Conservation (phyloP, 169 alveolate species). For the Sarcocystis neurona region DNA sequence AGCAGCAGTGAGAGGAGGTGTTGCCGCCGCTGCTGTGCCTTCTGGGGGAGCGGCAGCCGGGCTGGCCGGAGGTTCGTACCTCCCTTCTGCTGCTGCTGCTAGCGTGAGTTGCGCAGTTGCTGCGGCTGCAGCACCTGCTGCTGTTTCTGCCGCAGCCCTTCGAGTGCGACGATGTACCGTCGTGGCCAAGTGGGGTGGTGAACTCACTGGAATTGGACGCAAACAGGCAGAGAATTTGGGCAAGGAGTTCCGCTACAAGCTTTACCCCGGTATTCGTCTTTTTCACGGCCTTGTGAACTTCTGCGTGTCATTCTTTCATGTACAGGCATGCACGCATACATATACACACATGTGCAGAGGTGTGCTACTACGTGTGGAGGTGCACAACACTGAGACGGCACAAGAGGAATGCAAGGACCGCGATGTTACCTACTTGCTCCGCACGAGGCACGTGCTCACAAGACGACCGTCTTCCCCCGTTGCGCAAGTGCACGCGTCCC, state of each 20-base stretch:
- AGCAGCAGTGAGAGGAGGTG: no score
- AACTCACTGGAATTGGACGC: slow-evolving; percentile 93
- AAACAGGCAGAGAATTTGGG: slow-evolving; percentile 93
- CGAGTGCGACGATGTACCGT: slow-evolving; percentile 77
- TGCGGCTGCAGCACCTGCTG: slow-evolving; percentile 49
- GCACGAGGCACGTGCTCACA: background rate
- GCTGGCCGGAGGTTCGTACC: background rate
- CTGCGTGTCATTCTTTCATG: background rate
- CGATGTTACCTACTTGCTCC: background rate
- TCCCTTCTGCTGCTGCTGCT: background rate
- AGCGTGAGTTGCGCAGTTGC: slow-evolving; percentile 32
- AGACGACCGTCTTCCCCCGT: no score
- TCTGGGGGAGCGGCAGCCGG: slow-evolving; percentile 1
- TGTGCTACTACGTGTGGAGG: no score
- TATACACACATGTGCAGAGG: no score
- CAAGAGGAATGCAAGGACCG: background rate
- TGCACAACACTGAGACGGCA: no score
- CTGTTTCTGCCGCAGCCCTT: slow-evolving; percentile 12
- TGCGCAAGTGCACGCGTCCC: no score
- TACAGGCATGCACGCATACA: slow-evolving; percentile 13
- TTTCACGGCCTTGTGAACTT: background rate
- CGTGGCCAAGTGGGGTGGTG: slow-evolving; percentile 99
- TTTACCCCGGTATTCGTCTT: slow-evolving; percentile 91
- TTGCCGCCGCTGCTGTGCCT: background rate
- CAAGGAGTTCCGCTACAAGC: slow-evolving; percentile 77